These are phyloP conservation scores for Pluteus cervinus DNA, from an alignment of 768 basidiomycete species.

Conservation along the genomic window DNA sequence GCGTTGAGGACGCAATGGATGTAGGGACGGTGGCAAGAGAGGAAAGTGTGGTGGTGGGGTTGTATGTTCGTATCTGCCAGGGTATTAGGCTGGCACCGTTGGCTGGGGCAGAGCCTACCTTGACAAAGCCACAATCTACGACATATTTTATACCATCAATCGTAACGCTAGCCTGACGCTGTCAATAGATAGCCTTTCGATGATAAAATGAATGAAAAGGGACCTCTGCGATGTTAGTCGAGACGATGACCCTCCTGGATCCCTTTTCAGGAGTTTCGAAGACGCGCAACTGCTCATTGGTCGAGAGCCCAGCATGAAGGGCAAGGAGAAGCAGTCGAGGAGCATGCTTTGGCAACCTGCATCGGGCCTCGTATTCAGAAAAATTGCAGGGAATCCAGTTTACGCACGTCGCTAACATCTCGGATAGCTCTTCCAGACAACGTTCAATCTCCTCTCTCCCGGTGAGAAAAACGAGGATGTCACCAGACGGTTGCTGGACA, in stretches of 20 bases:
- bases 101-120: constrained; percentile 42
- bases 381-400: constrained; percentile 3
- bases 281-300: constrained; percentile 80
- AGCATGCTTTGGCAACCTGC: constrained; percentile 48
- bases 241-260: constrained; percentile 82
- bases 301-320: constrained; percentile 84
- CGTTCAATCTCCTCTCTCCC: constrained; percentile 95
- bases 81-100: not conserved
- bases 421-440: constrained; percentile 74
- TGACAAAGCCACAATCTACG: constrained; percentile 92
- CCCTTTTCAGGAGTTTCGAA: constrained; percentile 76
- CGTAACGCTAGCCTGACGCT: constrained; percentile 80
- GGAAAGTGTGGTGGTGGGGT: constrained; percentile 80
- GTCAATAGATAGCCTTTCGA: too few relatives aligned
- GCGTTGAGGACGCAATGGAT: constrained; percentile 85
- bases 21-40: constrained; percentile 79
- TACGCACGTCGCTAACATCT: constrained; percentile 65
- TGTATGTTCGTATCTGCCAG: constrained; percentile 79
- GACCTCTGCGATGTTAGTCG: constrained; percentile 96
- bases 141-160: constrained; percentile 95
- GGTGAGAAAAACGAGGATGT: constrained; percentile 91
- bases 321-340: constrained; percentile 63
- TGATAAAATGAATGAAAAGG: too few relatives aligned
- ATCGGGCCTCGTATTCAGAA: constrained; percentile 1
- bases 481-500: constrained; percentile 70